These are phyloP conservation scores for Neopestalotiopsis sp. DNA, from an alignment of 2,329 filamentous ascomycete genomes.

Conservation along the genomic window DNA sequence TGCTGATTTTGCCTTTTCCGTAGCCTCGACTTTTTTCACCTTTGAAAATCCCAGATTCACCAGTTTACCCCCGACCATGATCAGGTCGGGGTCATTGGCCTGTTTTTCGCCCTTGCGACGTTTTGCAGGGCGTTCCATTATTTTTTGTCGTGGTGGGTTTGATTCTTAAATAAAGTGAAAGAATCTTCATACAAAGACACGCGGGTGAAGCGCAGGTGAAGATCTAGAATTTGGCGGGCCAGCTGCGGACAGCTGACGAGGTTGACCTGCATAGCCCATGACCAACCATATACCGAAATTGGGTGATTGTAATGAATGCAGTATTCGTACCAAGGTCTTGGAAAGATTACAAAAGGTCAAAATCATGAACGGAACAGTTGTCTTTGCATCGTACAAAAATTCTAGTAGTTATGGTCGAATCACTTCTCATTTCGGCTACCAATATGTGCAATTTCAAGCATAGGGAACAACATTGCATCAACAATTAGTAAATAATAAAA, in stretches of 20 bases:
- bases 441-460: too few species aligned
- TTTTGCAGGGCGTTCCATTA: conserved; percentile 20
- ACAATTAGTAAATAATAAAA: too few species aligned
- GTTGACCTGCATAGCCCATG: background rate
- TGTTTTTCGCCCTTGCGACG: conserved; percentile 17
- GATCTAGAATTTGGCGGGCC: background rate
- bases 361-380: too few species aligned
- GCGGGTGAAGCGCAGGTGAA: background rate
- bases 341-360: too few species aligned
- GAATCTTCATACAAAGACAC: background rate
- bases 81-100: conserved; percentile 7
- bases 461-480: too few species aligned
- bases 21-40: background rate
- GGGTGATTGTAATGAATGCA: too few species aligned
- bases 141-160: background rate
- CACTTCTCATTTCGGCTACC: too few species aligned
- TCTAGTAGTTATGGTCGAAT: too few species aligned
- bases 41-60: conserved; percentile 20
- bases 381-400: too few species aligned
- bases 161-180: background rate
- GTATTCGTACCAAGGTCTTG: too few species aligned
- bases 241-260: background rate
- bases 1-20: background rate
- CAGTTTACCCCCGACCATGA: conserved; percentile 17
- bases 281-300: too few species aligned